Conservation (phyloP, 2,329 filamentous ascomycete species). For the Alternaria arbusti region DNA sequence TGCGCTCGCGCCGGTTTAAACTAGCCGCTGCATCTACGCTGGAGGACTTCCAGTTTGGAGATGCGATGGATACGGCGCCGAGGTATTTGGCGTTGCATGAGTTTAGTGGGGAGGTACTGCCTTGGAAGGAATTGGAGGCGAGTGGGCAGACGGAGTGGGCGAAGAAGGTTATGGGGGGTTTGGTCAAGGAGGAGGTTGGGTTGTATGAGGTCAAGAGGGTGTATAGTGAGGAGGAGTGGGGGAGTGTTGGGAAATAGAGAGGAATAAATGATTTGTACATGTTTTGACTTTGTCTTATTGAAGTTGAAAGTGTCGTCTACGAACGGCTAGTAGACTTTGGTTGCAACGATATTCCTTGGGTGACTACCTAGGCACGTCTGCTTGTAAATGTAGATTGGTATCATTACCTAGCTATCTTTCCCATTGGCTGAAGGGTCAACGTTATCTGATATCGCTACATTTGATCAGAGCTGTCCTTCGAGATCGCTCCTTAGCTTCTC, state of each 20-base stretch:
- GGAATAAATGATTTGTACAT: accelerated
- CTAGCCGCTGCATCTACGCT: constrained; percentile 25
- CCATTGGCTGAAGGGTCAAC: neutral
- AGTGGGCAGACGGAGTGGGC: constrained; percentile 28
- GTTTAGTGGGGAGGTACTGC: constrained; percentile 27
- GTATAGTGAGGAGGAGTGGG: constrained; percentile 22
- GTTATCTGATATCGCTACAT: neutral
- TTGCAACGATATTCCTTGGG: neutral
- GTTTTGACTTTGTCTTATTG: neutral
- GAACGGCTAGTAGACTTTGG: neutral
- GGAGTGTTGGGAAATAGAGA: constrained; percentile 8
- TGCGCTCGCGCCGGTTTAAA: constrained; percentile 27
- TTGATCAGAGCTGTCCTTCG: neutral
- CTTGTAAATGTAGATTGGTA: neutral
- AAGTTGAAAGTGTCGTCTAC: neutral
- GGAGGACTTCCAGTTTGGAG: constrained; percentile 22
- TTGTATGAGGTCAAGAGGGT: constrained; percentile 24
- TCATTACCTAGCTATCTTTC: neutral
- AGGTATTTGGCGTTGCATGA: constrained; percentile 33
- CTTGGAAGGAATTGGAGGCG: constrained; percentile 22
- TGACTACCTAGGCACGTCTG: neutral
- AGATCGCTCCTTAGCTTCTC: neutral
- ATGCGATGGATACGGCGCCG: constrained; percentile 12
- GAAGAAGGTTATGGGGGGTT: constrained; percentile 25
- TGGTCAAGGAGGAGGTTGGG: constrained; percentile 22